Conservation (phyloP, 2,329 filamentous ascomycete species). For the Alternaria novae-zelandiae region DNA sequence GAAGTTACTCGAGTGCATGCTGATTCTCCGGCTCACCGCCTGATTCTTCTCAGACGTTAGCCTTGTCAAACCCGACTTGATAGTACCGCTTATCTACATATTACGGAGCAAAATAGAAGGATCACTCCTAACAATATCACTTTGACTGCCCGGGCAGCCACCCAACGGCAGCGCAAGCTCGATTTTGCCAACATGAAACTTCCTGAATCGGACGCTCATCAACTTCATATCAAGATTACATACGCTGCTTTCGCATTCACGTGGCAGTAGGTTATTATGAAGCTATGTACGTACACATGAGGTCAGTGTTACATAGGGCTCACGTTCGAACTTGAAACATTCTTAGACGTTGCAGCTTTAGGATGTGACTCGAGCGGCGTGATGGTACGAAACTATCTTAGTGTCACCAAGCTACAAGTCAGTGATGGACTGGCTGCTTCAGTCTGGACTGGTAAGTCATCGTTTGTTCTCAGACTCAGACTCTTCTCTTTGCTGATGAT, state of each 20-base stretch:
- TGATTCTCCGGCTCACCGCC: fast-evolving
- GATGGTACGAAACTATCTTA: fast-evolving
- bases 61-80: fast-evolving
- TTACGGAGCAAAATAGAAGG: fast-evolving
- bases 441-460: background rate
- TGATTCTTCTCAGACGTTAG: fast-evolving
- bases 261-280: background rate
- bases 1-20: background rate
- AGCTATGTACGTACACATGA: background rate
- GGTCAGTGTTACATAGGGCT: background rate
- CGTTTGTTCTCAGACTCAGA: background rate
- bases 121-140: background rate
- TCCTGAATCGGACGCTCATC: background rate
- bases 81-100: background rate
- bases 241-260: background rate
- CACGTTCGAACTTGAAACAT: background rate
- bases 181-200: background rate
- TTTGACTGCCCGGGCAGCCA: background rate
- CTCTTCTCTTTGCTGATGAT: background rate
- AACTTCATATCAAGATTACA: fast-evolving
- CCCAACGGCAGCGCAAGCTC: background rate
- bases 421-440: background rate
- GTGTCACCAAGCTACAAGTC: background rate
- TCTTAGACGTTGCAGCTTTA: fast-evolving
- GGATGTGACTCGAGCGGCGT: fast-evolving